Conservation (phyloP, 441 rosid genomes). For the Corymbia citriodora region DNA sequence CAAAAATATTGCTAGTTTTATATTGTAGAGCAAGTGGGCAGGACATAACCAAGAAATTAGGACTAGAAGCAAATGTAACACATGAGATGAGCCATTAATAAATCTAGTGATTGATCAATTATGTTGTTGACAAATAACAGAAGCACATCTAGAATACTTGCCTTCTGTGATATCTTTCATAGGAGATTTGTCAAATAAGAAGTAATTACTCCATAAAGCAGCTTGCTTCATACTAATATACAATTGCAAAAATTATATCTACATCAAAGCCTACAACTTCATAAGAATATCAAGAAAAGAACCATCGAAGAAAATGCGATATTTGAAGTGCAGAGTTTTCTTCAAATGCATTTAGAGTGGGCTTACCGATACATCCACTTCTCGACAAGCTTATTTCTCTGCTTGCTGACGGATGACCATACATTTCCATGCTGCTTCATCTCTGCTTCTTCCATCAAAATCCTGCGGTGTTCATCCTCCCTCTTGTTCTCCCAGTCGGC, state of each 20-base stretch:
- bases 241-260: neutral
- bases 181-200: neutral
- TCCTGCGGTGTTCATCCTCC: constrained; percentile 52
- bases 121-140: neutral
- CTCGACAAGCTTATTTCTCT: constrained; percentile 39
- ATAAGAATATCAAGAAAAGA: neutral
- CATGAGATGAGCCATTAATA: neutral
- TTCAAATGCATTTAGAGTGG: neutral
- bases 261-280: neutral
- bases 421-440: constrained; percentile 55
- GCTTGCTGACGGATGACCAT: constrained; percentile 52
- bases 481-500: constrained; percentile 79
- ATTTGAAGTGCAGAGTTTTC: neutral
- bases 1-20: neutral
- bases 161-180: neutral
- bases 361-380: constrained; percentile 59
- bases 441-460: constrained; percentile 81
- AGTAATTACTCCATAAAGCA: neutral
- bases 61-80: neutral
- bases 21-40: neutral
- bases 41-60: neutral
- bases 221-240: neutral
- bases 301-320: neutral
- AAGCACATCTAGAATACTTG: neutral
- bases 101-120: neutral